Base-by-base conservation (phyloP, 78 protist genomes). In the Monosiga brevicollis region DNA sequence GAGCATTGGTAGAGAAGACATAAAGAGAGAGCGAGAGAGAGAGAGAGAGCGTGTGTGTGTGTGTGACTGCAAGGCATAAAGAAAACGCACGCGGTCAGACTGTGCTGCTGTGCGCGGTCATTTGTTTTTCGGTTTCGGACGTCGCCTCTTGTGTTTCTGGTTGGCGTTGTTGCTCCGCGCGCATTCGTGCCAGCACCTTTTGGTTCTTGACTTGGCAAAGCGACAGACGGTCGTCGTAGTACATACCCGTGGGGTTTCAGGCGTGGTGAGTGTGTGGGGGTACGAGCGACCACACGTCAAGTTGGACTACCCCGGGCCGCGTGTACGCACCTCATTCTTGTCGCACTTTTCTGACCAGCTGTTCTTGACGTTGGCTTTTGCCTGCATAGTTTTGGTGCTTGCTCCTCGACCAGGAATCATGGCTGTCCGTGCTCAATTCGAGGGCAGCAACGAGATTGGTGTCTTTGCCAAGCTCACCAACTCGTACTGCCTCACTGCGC, bases 391-490 rank as follows among this genome's bases (percentile, higher is more conserved):
- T 72, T 72, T 72, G 11, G 38, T 20, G 9, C 24, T 20, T 72
- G 2, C 75, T 72, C 75, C 75, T 22, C 36, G 2, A 32, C 11
- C 24, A 23, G 6, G 75, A 80, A 80, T 25, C 72, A 89, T 89
- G 92, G 87, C 92, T 32, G 84, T 90, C 34, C 87, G 99, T 78
- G 85, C 87, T 40, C 91, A 92, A 85, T 98, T 92, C 75, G 99
- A 97, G 88, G 93, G 92, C 88, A 90, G 92, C 87, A 87, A 88
- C 82, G 99, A 98, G 80, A 81, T 98, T 37, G 99, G 99, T 36
- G 99, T 96, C 70, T 98, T 97, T 81, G 76, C 99, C 76, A 86
- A 84, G 81, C 95, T 98, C 55, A 98, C 99, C 34, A 97, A 97
- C 91, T 42, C 89, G 43, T 98, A 98, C 84, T 95, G 99, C 84